Evolutionary conservation across 208 protist species (phyloP).

Genomic region (Zelonia costaricensis): DNA sequence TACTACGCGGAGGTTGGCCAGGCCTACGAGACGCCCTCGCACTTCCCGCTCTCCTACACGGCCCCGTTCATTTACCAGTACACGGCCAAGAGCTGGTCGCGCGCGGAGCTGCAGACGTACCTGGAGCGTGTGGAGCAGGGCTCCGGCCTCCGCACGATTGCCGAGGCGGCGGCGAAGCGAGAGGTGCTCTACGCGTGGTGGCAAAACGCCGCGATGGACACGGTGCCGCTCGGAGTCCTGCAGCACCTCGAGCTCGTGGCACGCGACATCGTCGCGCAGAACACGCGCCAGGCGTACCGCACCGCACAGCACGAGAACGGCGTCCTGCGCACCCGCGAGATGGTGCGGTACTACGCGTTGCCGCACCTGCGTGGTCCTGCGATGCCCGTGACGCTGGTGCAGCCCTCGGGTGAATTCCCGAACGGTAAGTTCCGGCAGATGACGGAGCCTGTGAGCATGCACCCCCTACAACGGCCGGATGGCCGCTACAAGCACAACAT

Average conservation of each 20-base stretch:
- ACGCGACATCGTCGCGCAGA: slow-evolving; percentile 56
- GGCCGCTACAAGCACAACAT: slow-evolving; percentile 55
- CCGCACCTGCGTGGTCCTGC: slow-evolving; percentile 59
- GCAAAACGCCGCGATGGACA: slow-evolving; percentile 15
- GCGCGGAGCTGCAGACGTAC: slow-evolving; percentile 37
- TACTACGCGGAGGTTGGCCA: slow-evolving; percentile 76
- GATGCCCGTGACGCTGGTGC: slow-evolving; percentile 54
- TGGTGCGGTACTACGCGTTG: slow-evolving; percentile 79
- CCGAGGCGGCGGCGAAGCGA: slow-evolving; percentile 27
- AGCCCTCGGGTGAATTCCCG: slow-evolving; percentile 55
- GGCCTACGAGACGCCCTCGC: slow-evolving; percentile 61
- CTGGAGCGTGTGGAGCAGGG: slow-evolving; percentile 51
- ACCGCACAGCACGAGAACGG: slow-evolving; percentile 40
- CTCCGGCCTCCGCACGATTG: slow-evolving; percentile 53
- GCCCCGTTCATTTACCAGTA: slow-evolving; percentile 79
- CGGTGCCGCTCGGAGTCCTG: slow-evolving; percentile 53
- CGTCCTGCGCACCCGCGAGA: slow-evolving; percentile 59
- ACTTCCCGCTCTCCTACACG: slow-evolving; percentile 72
- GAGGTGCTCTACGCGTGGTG: slow-evolving; percentile 27
- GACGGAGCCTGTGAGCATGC: slow-evolving; percentile 36
- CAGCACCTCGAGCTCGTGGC: slow-evolving; percentile 65
- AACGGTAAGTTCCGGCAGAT: slow-evolving; percentile 64
- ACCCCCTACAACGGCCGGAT: slow-evolving; percentile 67
- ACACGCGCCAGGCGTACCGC: slow-evolving; percentile 44
- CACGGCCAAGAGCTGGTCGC: slow-evolving; percentile 59